Conservation (phyloP, 345 rosid genomes). For the Hirschfeldia incana region DNA sequence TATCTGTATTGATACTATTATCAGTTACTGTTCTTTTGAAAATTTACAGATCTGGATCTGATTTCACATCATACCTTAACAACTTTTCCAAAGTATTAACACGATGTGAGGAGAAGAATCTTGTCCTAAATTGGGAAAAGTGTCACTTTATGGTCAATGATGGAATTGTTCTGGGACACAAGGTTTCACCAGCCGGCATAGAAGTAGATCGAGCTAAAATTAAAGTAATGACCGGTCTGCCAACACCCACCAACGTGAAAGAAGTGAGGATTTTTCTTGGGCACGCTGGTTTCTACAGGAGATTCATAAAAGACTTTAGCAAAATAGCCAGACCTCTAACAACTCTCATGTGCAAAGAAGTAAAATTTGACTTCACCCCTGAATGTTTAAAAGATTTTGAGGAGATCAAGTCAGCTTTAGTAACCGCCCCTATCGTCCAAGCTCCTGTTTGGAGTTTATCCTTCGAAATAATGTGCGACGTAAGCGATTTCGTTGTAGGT, state of each 20-base stretch:
- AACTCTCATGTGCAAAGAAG: neutral
- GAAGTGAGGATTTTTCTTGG: neutral
- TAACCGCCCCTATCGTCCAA: neutral
- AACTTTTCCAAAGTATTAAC: neutral
- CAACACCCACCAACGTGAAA: neutral
- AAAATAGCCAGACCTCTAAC: neutral
- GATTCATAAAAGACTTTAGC: neutral
- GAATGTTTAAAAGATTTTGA: neutral
- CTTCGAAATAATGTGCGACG: neutral
- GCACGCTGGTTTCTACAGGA: neutral
- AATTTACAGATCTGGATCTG: neutral
- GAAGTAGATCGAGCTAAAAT: neutral
- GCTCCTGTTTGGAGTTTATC: neutral
- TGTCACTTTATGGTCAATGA: neutral
- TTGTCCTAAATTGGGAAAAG: neutral
- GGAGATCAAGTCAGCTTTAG: neutral
- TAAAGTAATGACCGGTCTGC: neutral
- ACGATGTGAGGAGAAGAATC: neutral
- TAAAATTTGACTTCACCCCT: neutral
- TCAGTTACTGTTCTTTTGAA: too few relatives aligned
- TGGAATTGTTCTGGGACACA: neutral
- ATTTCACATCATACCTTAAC: neutral
- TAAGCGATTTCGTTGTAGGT: neutral
- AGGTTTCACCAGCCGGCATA: neutral
- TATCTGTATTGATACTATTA: too few relatives aligned